A percentile compares a stretch with the other conserved stretches of the same genome.
These are phyloP conservation scores for Bonnemaisonia californica DNA, from an alignment of 31 red algal species.

Conservation along the genomic window DNA sequence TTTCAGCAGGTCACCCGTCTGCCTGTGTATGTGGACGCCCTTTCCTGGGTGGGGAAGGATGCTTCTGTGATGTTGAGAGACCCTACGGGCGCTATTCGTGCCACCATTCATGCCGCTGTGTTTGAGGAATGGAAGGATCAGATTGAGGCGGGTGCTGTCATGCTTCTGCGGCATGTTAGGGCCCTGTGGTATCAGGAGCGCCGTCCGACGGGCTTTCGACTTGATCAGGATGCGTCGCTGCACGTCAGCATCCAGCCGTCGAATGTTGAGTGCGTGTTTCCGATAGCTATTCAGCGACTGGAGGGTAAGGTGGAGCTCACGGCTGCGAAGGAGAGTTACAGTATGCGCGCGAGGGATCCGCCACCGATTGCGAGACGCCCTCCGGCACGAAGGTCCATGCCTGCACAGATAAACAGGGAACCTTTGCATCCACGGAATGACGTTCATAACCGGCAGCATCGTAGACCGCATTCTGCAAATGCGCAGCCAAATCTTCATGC, in stretches of 20 bases:
- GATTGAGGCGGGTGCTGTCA: constrained; percentile 17
- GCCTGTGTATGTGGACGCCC: constrained; percentile 13
- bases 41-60: constrained; percentile 21
- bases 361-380: neutral
- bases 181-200: constrained; percentile 4
- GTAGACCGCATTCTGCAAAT: neutral
- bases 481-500: neutral
- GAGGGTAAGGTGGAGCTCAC: neutral
- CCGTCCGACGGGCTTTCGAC: constrained; percentile 6
- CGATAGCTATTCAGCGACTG: neutral
- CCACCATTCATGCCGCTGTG: constrained; percentile 25
- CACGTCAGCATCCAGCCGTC: constrained; percentile 21
- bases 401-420: neutral
- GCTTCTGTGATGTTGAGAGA: constrained; percentile 11
- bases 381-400: neutral
- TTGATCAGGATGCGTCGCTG: neutral
- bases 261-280: constrained; percentile 6
- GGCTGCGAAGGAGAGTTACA: constrained; percentile 11
- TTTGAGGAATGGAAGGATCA: neutral
- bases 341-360: neutral
- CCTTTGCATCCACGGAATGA: neutral
- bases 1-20: neutral
- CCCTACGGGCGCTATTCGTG: constrained; percentile 17
- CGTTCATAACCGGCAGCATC: neutral
- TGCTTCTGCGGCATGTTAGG: constrained; percentile 3